Conservation (phyloP, 2,329 filamentous ascomycete genomes). For the Neonectria coccinea region DNA sequence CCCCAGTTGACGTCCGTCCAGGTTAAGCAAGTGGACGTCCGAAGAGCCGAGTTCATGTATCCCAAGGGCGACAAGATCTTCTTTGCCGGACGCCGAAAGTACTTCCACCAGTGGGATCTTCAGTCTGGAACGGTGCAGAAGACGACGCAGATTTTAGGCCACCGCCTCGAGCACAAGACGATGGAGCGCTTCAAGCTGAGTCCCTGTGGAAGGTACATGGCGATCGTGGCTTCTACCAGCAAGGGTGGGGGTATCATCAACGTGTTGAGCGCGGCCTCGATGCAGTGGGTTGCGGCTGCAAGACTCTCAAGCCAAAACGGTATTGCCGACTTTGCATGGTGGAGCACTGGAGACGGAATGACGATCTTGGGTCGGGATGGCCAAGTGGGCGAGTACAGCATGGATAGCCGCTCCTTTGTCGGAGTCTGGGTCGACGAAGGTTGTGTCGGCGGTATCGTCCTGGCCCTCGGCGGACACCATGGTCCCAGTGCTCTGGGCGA, state of each 20-base stretch:
- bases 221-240: conserved; percentile 79
- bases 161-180: conserved; percentile 83
- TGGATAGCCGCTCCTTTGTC: conserved; percentile 75
- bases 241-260: conserved; percentile 93
- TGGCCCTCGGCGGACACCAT: conserved; percentile 79
- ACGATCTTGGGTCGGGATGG: conserved; percentile 87
- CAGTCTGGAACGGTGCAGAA: conserved; percentile 85
- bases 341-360: conserved; percentile 84
- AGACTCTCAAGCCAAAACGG: conserved; percentile 85
- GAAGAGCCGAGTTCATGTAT: conserved; percentile 83
- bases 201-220: conserved; percentile 88
- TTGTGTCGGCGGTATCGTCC: conserved; percentile 83
- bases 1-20: conserved; percentile 92
- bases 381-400: conserved; percentile 89
- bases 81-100: conserved; percentile 87
- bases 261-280: conserved; percentile 80
- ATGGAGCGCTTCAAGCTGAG: conserved; percentile 94
- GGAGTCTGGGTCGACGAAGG: conserved; percentile 92
- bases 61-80: conserved; percentile 83
- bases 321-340: conserved; percentile 93
- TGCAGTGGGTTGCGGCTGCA: conserved; percentile 89
- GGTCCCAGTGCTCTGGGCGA: conserved; percentile 75
- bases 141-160: conserved; percentile 79
- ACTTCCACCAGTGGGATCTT: conserved; percentile 96
- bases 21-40: conserved; percentile 84